Evolutionary conservation across 768 basidiomycete species (phyloP), one percentile per base, ranked within the genome.

Genomic region (Pulveroboletus ravenelii): DNA sequence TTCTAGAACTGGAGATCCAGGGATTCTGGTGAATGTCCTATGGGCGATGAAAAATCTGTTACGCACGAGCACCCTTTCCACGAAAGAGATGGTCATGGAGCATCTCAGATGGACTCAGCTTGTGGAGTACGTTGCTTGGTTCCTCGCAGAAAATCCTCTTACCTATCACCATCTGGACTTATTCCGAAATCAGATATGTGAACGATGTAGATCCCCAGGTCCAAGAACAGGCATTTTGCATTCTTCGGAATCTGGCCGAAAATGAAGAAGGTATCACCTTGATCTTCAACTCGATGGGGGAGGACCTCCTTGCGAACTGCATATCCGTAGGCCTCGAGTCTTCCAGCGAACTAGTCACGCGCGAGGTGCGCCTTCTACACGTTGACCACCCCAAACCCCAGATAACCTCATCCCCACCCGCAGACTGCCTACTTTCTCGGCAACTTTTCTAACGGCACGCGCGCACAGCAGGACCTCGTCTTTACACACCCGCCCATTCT

Each of bases 1-100:
- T 2, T 65, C 86, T 4, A 65, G 71, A 25, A 72, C 72, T 8
- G 72, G 72, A 0, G 82, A 89, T 52, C 72, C 76, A 9, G 74
- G 76, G 0, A 71, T 93, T 7, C 72, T 80, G 7, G 63, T 86
- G 27, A 91, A 82, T 54, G 81, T 86, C 0, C 62, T 94, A n/a
- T 94, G 93, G 92, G 87, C 86, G 0, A 67, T 93, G 32, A 92
- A 90, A 65, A 96, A 94, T 60, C 62, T 90, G n/a, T 63, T 91
- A 2, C 78, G 78, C 63, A 85, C 84, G 60, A 80, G 82, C 31
- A 70, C 68, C 3, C 68, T 72, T n/a, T 73, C 76, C 38, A 78
- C 79, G 45, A 93, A 90, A 67, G 70, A 70, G 37, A 70, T 74
- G 50, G 78, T 93, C 13, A 87, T 91, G 79, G 67, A 69, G n/a